These are phyloP conservation scores for Ascocoryne sarcoides DNA, from an alignment of 2,329 filamentous ascomycete genomes.

Conservation along the genomic window DNA sequence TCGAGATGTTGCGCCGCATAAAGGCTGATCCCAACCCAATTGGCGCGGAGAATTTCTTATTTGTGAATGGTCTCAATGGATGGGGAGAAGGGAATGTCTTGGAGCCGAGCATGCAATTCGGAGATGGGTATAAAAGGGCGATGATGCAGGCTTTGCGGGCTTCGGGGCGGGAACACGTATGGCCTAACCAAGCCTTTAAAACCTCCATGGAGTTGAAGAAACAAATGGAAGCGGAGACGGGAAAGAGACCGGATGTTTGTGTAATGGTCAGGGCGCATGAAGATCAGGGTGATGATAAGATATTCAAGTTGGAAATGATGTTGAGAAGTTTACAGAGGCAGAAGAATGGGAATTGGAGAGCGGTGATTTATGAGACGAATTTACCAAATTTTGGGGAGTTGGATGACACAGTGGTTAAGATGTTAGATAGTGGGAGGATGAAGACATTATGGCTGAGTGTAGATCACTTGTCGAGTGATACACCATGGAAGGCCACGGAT, in stretches of 20 bases:
- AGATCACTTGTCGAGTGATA: too few relatives aligned
- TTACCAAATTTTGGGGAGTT: conserved; percentile 1
- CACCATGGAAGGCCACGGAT: conserved; percentile 4
- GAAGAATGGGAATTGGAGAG: too few relatives aligned
- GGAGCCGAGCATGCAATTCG: conserved; percentile 9
- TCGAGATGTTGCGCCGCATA: conserved; percentile 10
- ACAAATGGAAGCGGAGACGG: too few relatives aligned
- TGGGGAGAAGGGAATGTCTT: conserved; percentile 10
- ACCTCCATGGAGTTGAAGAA: too few relatives aligned
- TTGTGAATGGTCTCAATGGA: conserved; percentile 10
- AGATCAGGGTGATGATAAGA: too few relatives aligned
- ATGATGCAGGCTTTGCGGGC: conserved; percentile 8
- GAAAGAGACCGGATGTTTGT: too few relatives aligned
- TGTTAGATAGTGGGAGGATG: conserved; percentile 5
- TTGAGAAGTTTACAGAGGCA: too few relatives aligned
- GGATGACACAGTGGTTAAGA: background rate
- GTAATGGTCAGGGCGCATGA: too few relatives aligned
- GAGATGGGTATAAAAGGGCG: conserved; percentile 7
- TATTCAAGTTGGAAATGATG: too few relatives aligned
- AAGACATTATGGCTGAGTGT: too few relatives aligned
- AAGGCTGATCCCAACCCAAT: conserved; percentile 9
- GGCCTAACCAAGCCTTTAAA: too few relatives aligned
- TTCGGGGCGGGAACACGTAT: conserved; percentile 5
- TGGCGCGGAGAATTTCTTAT: conserved; percentile 11
- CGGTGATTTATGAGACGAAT: too few relatives aligned